Evolutionary conservation across 352 stramenopile species (phyloP).

Genomic region (Pythium monospermum): DNA sequence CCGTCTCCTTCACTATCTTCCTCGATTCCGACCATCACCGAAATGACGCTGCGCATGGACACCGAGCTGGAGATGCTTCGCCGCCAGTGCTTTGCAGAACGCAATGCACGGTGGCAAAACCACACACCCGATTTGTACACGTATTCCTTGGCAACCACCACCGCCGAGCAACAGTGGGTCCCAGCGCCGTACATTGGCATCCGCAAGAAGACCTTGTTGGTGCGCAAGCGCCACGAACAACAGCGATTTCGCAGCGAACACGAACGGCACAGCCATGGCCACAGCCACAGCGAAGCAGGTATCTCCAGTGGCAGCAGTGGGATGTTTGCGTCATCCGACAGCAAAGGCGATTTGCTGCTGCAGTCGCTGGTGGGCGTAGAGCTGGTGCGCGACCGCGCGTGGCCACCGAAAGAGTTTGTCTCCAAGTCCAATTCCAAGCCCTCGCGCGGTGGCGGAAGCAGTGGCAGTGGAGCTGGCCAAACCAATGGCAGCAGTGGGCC

Average conservation of each 20-base stretch:
- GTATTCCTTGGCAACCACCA: constrained; percentile 21
- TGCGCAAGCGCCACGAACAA: constrained; percentile 33
- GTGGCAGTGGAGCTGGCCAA: constrained; percentile 25
- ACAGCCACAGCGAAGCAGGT: no score
- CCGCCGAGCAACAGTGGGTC: constrained; percentile 35
- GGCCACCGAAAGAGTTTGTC: constrained; percentile 72
- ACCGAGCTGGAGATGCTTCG: constrained; percentile 71
- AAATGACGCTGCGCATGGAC: constrained; percentile 76
- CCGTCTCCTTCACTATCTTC: background rate
- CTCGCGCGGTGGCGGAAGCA: constrained; percentile 29
- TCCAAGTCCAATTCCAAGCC: constrained; percentile 50
- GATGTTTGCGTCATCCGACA: background rate
- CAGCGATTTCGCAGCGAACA: constrained; percentile 3
- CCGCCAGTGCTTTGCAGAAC: constrained; percentile 65
- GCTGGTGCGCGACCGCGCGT: constrained; percentile 55
- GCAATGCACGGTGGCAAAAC: constrained; percentile 60
- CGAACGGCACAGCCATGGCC: background rate
- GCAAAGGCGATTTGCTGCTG: constrained; percentile 13
- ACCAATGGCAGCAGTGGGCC: constrained; percentile 24
- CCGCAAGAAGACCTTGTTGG: constrained; percentile 29
- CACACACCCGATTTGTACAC: constrained; percentile 47
- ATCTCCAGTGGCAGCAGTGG: background rate
- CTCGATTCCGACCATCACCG: constrained; percentile 19
- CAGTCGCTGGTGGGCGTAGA: constrained; percentile 19
- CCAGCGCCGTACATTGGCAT: constrained; percentile 33